These are phyloP conservation scores for Penicillium glabrum DNA, from an alignment of 2,329 filamentous ascomycete species.

Conservation along the genomic window DNA sequence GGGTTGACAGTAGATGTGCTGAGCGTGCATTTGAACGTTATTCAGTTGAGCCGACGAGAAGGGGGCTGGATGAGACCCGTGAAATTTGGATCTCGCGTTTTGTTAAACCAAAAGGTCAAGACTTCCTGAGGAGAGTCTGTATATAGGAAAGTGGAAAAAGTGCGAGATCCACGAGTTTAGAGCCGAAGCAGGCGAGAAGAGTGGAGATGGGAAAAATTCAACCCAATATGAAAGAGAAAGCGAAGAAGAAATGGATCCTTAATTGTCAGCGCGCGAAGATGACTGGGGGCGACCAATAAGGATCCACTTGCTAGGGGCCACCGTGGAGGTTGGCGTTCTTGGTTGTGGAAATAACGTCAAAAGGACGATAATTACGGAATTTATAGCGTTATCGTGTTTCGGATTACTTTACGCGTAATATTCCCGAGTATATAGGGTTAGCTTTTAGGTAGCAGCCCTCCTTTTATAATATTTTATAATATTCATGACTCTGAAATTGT, in stretches of 20 bases:
- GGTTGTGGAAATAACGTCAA: background rate
- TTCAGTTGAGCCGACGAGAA: slow-evolving; percentile 24
- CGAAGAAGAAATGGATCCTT: background rate
- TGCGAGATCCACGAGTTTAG: background rate
- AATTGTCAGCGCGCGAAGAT: background rate
- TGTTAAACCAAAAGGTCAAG: background rate
- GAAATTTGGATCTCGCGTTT: background rate
- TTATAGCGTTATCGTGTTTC: no score
- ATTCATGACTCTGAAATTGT: background rate
- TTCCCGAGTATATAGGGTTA: background rate
- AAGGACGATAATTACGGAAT: background rate
- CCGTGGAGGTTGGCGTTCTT: background rate
- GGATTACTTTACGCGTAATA: background rate
- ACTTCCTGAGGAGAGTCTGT: background rate
- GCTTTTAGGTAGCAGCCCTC: background rate
- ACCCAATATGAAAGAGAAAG: slow-evolving; percentile 8
- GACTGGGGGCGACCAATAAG: background rate
- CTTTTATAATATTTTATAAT: background rate
- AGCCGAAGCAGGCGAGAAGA: slow-evolving; percentile 1
- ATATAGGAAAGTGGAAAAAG: background rate
- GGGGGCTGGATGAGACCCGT: slow-evolving; percentile 3
- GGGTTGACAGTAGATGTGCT: slow-evolving; percentile 37
- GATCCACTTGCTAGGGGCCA: background rate
- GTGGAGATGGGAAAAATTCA: slow-evolving; percentile 20
- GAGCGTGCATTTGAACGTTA: slow-evolving; percentile 48